phyloP scores from a whole-genome alignment of 495 filamentous ascomycete genomes.

The Podospora comata region DNA sequence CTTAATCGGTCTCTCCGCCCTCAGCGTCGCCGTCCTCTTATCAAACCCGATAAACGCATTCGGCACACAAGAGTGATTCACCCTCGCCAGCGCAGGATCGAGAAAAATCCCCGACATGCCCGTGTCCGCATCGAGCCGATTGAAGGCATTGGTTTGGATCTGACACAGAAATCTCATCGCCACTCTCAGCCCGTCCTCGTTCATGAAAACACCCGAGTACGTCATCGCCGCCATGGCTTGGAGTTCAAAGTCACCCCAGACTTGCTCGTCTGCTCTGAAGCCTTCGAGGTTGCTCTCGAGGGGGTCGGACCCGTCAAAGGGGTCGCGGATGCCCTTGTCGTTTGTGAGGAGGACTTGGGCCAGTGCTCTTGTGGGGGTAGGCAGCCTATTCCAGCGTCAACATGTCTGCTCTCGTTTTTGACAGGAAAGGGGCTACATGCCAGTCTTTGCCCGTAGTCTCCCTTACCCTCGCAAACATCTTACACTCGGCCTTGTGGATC shows the following conservation, averaged over 20 bases:
- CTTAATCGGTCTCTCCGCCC: constrained; percentile 39
- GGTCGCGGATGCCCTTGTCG: constrained; percentile 19
- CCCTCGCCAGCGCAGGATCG: constrained; percentile 45
- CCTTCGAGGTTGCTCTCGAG: constrained; percentile 40
- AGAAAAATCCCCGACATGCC: constrained; percentile 42
- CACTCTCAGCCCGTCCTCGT: constrained; percentile 4
- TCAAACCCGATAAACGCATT: constrained; percentile 49
- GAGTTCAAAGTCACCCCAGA: constrained; percentile 43
- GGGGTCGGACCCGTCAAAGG: constrained; percentile 27
- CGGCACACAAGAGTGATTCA: constrained; percentile 54
- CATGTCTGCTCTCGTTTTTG: not conserved
- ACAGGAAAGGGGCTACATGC: not conserved
- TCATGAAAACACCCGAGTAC: constrained; percentile 27
- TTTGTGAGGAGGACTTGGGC: constrained; percentile 37
- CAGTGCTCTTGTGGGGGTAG: constrained; percentile 47
- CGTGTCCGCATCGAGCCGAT: constrained; percentile 39
- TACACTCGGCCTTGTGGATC: constrained; percentile 52
- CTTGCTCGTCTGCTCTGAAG: constrained; percentile 21
- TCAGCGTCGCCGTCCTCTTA: constrained; percentile 41
- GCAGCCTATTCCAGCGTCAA: constrained; percentile 26
- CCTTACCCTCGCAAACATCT: constrained; percentile 36
- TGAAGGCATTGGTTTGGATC: constrained; percentile 50
- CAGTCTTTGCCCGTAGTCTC: constrained; percentile 24
- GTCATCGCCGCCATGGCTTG: constrained; percentile 45
- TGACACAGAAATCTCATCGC: constrained; percentile 21